These are phyloP conservation scores for Umbelopsis vinacea DNA, from an alignment of 192 early-diverging fungal species.

Conservation along the genomic window DNA sequence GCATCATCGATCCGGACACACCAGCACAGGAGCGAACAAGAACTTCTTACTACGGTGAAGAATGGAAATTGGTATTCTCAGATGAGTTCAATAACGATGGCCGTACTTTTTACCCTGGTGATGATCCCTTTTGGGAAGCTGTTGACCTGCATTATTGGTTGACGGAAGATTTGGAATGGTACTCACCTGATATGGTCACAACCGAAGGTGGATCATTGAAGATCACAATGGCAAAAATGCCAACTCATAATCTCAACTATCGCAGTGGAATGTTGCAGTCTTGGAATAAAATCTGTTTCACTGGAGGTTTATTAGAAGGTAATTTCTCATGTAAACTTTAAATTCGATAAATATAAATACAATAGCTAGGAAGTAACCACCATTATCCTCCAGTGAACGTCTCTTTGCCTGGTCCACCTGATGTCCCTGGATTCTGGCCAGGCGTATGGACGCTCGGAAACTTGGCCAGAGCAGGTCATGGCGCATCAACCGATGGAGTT, in stretches of 20 bases:
- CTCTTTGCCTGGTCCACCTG: conserved; percentile 53
- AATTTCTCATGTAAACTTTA: neutral
- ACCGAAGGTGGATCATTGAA: conserved; percentile 56
- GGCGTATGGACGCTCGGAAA: conserved; percentile 64
- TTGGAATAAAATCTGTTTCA: conserved; percentile 70
- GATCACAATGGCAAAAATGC: conserved; percentile 40
- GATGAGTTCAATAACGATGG: conserved; percentile 63
- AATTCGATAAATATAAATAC: too few species aligned
- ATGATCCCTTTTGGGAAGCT: conserved; percentile 55
- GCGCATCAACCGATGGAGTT: conserved; percentile 59
- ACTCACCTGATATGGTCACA: conserved; percentile 51
- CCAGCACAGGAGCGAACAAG: neutral
- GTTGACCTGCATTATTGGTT: conserved; percentile 61
- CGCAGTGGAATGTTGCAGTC: conserved; percentile 64
- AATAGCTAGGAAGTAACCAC: neutral
- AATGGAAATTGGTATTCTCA: conserved; percentile 59
- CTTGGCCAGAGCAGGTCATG: conserved; percentile 60
- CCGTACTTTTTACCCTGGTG: conserved; percentile 55
- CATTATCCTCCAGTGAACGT: conserved; percentile 40
- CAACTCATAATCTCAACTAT: conserved; percentile 39
- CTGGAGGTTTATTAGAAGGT: conserved; percentile 60
- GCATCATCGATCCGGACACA: conserved; percentile 24
- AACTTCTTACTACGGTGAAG: conserved; percentile 36
- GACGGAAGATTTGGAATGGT: conserved; percentile 57
- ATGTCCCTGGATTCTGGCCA: conserved; percentile 57